A percentile compares a stretch with the other conserved stretches of the same genome.
Conservation (phyloP, 495 filamentous ascomycete genomes). For the Astrothelium macrocarpum region DNA sequence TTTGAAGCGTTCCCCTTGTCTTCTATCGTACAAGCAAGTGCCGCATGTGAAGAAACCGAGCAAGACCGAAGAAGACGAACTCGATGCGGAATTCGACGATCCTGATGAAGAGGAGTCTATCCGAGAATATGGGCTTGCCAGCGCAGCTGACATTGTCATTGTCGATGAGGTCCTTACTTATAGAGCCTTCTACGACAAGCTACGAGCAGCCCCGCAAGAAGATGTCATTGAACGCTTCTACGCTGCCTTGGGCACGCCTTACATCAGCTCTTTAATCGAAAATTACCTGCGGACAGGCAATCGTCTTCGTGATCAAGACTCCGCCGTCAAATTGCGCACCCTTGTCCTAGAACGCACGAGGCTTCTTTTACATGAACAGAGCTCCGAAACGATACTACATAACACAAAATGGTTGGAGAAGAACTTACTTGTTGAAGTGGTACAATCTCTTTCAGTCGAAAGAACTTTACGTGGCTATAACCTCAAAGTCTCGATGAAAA, state of each 20-base stretch:
- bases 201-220: slow-evolving; percentile 80
- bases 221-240: slow-evolving; percentile 82
- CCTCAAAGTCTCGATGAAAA: slow-evolving; percentile 56
- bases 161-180: slow-evolving; percentile 82
- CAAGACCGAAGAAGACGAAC: slow-evolving; percentile 26
- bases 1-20: slow-evolving; percentile 64
- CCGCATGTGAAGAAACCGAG: slow-evolving; percentile 32
- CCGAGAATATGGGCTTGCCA: slow-evolving; percentile 64
- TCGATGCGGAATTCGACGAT: slow-evolving; percentile 39
- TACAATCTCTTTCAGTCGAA: slow-evolving; percentile 62
- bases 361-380: slow-evolving; percentile 73
- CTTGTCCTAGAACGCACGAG: slow-evolving; percentile 76
- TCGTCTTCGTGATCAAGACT: slow-evolving; percentile 42
- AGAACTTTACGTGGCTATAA: slow-evolving; percentile 58
- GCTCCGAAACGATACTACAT: slow-evolving; percentile 59
- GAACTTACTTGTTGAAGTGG: slow-evolving; percentile 66
- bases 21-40: slow-evolving; percentile 73
- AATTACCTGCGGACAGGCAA: slow-evolving; percentile 49
- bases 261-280: slow-evolving; percentile 50
- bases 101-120: slow-evolving; percentile 62
- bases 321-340: slow-evolving; percentile 54
- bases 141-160: slow-evolving; percentile 62
- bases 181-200: slow-evolving; percentile 66
- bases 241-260: slow-evolving; percentile 48
- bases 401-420: slow-evolving; percentile 84